A percentile compares a stretch with the other conserved stretches of the same genome.
Evolutionary conservation across 768 basidiomycete species (phyloP).

Genomic region (Macrolepiota albuminosa): DNA sequence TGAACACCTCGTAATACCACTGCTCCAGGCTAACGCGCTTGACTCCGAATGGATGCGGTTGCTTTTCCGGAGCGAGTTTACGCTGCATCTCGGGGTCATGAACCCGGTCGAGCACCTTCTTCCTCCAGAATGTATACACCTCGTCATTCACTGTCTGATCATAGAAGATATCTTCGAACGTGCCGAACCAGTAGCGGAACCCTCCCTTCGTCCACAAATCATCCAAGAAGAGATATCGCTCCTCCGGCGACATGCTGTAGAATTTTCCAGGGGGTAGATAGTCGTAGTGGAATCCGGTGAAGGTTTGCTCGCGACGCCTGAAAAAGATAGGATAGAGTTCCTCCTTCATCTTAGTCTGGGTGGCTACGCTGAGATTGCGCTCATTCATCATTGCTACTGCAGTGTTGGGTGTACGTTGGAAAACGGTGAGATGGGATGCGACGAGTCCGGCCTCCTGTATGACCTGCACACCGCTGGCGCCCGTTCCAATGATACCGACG

Average conservation of each 20-base stretch:
- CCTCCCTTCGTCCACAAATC: conserved; percentile 18
- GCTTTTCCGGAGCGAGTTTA: conserved; percentile 3
- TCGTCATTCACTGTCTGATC: conserved; percentile 17
- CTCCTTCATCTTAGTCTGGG: conserved; percentile 11
- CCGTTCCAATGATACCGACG: conserved; percentile 1
- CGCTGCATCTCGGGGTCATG: conserved; percentile 11
- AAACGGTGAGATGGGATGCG: conserved; percentile 20
- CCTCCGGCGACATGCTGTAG: conserved; percentile 14
- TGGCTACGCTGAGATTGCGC: conserved; percentile 7
- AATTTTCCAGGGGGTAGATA: conserved; percentile 4
- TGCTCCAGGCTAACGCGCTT: conserved; percentile 21
- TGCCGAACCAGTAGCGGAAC: conserved; percentile 17
- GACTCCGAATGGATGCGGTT: conserved; percentile 20
- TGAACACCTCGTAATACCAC: conserved; percentile 20
- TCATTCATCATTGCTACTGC: conserved; percentile 19
- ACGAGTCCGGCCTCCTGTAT: conserved; percentile 19
- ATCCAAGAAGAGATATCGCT: conserved; percentile 17
- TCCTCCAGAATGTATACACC: conserved; percentile 9
- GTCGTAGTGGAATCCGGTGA: conserved; percentile 13
- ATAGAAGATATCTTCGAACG: conserved; percentile 11
- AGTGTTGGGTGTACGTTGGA: conserved; percentile 24
- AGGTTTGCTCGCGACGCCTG: conserved; percentile 17
- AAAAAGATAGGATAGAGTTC: conserved; percentile 16
- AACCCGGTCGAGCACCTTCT: conserved; percentile 18
- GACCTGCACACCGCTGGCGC: conserved; percentile 5